Evolutionary conservation across 2,329 filamentous ascomycete genomes (phyloP), one percentile per base, ranked within the genome.

Genomic region (Fusarium palustre): DNA sequence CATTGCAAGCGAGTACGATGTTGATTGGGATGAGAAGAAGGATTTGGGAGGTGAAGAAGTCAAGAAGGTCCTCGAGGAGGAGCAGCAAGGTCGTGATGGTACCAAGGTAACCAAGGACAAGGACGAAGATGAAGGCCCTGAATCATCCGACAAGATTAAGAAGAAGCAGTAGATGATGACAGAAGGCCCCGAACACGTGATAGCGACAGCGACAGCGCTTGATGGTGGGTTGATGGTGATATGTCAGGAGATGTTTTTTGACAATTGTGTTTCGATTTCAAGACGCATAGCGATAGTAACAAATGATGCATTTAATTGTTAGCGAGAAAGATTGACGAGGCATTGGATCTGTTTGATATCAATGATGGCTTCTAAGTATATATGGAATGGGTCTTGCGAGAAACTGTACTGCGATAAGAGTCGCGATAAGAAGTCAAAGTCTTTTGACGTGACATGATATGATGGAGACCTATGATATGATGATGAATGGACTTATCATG

Each of bases 1-100:
- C 18, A 87, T 97, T 11, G 93, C 94, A 0, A 87, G 90, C 34
- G 93, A 97, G 79, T 97, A 97, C 77, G 93, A 97, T 72, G 92
- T 94, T 10, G 92, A 95, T 53, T 97, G 93, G 92, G 88, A 97
- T 73, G 93, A 96, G 81, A 86, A 84, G 64, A 83, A 82, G 66
- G 92, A 97, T 70, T 88, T 95, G 53, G 89, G 88, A 15, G 87
- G 87, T n/a, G 88, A 91, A 72, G 86, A 91, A 33, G 85, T 89
- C 1, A 85, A 84, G 77, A 81, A 88, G 71, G 84, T 84, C 18
- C 76, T 90, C 33, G 86, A 87, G 65, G 80, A 85, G 64, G 86
- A 88, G 75, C 79, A 82, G 66, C 80, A 78, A 39, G 78, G 78
- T 33, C 77, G 76, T 38, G 76, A 78, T 12, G 72, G 75, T 24